Percentiles rank a stretch among this genome's conserved stretches.
Evolutionary conservation across 192 early-diverging fungal genomes (phyloP).

Genomic region (Coemansia sp.): DNA sequence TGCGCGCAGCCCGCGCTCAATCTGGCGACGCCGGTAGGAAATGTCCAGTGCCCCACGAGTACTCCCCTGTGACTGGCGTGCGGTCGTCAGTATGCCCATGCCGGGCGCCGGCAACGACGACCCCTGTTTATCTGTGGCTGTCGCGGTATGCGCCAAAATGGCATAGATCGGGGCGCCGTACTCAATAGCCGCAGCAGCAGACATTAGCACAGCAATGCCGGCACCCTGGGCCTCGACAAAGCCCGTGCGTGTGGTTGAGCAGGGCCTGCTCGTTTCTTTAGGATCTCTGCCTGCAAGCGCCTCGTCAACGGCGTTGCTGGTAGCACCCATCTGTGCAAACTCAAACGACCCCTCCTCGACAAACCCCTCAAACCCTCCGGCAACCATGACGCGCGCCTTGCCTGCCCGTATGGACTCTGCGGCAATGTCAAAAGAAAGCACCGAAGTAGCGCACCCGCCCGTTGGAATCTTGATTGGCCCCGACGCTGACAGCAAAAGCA

Average conservation of each 20-base stretch:
- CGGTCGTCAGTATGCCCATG: constrained; percentile 88
- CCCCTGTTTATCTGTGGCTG: constrained; percentile 94
- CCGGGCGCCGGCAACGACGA: constrained; percentile 93
- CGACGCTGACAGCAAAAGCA: constrained; percentile 87
- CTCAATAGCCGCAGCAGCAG: constrained; percentile 77
- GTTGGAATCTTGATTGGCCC: constrained; percentile 80
- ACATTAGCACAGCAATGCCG: constrained; percentile 89
- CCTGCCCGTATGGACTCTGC: constrained; percentile 85
- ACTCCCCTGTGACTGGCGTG: constrained; percentile 72
- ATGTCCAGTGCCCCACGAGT: constrained; percentile 80
- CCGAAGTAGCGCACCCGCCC: constrained; percentile 91
- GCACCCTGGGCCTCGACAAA: constrained; percentile 97
- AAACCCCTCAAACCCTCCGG: constrained; percentile 92
- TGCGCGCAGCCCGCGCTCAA: constrained; percentile 35
- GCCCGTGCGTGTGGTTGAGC: constrained; percentile 79
- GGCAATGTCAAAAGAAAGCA: constrained; percentile 87
- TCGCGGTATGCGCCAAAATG: constrained; percentile 81
- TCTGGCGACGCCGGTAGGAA: constrained; percentile 78
- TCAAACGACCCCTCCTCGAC: constrained; percentile 91
- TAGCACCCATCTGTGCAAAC: constrained; percentile 99
- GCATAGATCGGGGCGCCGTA: constrained; percentile 92
- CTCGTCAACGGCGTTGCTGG: constrained; percentile 79
- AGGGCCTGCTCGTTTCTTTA: constrained; percentile 86
- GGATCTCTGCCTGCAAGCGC: constrained; percentile 81
- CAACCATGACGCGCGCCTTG: constrained; percentile 90